These are phyloP conservation scores for Yamagishiella unicocca DNA, from an alignment of 139 green algal genomes.

Conservation along the genomic window DNA sequence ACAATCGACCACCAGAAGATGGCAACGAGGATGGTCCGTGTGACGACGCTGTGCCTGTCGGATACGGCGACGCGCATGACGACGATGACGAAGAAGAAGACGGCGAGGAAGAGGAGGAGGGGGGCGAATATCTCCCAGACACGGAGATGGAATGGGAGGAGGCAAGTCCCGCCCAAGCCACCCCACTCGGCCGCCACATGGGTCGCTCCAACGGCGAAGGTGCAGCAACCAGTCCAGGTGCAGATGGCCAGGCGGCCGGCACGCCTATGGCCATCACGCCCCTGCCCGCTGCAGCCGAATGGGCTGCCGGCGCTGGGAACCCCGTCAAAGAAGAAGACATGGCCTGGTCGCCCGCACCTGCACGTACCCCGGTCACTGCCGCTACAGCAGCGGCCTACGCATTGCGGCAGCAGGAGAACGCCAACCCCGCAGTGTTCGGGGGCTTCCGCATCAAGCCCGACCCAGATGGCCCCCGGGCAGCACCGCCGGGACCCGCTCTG, in stretches of 20 bases:
- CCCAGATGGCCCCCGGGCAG: neutral
- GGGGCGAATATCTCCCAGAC: neutral
- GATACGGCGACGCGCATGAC: conserved; percentile 1
- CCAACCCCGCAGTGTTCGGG: neutral
- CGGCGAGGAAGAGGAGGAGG: neutral
- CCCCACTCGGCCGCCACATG: neutral
- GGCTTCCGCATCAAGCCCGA: conserved; percentile 41
- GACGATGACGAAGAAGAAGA: neutral
- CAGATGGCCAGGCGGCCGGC: conserved; percentile 16
- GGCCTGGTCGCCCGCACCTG: conserved; percentile 35
- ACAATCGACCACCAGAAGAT: no score
- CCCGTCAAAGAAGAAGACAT: conserved; percentile 26
- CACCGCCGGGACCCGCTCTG: neutral
- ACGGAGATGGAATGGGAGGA: conserved; percentile 13
- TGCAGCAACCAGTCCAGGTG: no score
- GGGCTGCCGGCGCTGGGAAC: neutral
- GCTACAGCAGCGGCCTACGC: neutral
- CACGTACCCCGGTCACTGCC: neutral
- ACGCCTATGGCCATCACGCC: conserved; percentile 47
- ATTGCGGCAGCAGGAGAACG: neutral
- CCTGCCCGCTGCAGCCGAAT: neutral
- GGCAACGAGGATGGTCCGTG: conserved; percentile 4
- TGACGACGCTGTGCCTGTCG: neutral
- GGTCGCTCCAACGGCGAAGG: neutral
- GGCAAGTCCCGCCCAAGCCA: neutral